Conservation (phyloP, 169 alveolate species). For the Plasmodium coatneyi region DNA sequence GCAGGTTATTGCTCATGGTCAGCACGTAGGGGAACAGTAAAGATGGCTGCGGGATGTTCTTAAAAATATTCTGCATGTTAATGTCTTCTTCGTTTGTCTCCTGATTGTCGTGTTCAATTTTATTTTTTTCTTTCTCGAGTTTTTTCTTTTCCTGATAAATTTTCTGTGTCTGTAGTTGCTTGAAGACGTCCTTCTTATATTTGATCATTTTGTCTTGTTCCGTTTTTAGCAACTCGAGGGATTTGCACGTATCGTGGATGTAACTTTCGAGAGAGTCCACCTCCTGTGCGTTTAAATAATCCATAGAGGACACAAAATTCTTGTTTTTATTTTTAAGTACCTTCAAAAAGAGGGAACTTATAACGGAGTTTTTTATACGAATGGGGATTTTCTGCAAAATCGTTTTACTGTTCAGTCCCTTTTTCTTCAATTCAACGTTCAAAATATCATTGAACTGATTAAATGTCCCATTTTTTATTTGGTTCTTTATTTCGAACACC, state of each 20-base stretch:
- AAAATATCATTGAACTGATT: constrained; percentile 66
- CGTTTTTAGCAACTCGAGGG: constrained; percentile 36
- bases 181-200: constrained; percentile 69
- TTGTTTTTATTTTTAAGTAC: constrained; percentile 67
- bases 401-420: constrained; percentile 54
- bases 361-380: constrained; percentile 45
- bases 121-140: constrained; percentile 66
- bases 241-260: constrained; percentile 53
- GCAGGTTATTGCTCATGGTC: constrained; percentile 67
- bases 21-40: constrained; percentile 57
- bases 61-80: constrained; percentile 48
- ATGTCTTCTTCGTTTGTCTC: constrained; percentile 66
- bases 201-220: constrained; percentile 71
- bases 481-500: constrained; percentile 50
- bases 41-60: constrained; percentile 67
- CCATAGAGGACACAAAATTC: constrained; percentile 31
- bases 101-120: constrained; percentile 54
- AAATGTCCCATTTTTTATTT: constrained; percentile 60
- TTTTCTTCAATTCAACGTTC: constrained; percentile 56
- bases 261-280: constrained; percentile 40
- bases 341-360: constrained; percentile 55
- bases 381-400: constrained; percentile 52
- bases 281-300: constrained; percentile 41
- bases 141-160: constrained; percentile 60
- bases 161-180: constrained; percentile 71